Conservation (phyloP, 805 yeast species). For the Lipomyces starkeyi region DNA sequence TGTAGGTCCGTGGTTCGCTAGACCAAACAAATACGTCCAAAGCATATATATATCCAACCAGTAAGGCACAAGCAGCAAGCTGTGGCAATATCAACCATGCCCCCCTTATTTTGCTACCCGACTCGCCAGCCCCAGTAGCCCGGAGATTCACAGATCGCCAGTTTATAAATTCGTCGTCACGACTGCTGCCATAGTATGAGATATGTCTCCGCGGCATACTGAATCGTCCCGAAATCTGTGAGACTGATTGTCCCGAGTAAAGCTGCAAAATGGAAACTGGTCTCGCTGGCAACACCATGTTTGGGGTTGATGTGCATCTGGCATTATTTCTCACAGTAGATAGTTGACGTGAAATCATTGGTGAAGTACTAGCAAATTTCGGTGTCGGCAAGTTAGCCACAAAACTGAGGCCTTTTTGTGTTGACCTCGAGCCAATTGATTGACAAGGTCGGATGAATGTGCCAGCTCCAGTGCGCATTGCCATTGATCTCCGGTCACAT, state of each 20-base stretch:
- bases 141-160: conserved; percentile 7
- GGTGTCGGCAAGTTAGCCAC: not conserved
- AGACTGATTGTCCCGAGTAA: not conserved
- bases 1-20: not conserved
- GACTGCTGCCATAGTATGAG: conserved; percentile 16
- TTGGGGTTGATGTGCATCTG: not conserved
- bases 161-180: conserved; percentile 13
- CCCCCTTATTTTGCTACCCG: not conserved
- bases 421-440: not conserved
- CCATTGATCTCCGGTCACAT: not conserved
- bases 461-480: not conserved
- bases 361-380: not conserved
- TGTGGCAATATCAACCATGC: not conserved
- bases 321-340: not conserved
- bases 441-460: not conserved
- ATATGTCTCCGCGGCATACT: not conserved
- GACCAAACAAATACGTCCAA: conserved; percentile 1
- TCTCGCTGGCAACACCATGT: not conserved
- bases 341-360: not conserved
- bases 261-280: not conserved
- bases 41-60: not conserved
- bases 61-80: not conserved
- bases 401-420: not conserved
- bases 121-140: not conserved
- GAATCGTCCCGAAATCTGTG: not conserved